Conservation (phyloP, 2,329 filamentous ascomycete species). For the Emmonsiellopsis sp. region DNA sequence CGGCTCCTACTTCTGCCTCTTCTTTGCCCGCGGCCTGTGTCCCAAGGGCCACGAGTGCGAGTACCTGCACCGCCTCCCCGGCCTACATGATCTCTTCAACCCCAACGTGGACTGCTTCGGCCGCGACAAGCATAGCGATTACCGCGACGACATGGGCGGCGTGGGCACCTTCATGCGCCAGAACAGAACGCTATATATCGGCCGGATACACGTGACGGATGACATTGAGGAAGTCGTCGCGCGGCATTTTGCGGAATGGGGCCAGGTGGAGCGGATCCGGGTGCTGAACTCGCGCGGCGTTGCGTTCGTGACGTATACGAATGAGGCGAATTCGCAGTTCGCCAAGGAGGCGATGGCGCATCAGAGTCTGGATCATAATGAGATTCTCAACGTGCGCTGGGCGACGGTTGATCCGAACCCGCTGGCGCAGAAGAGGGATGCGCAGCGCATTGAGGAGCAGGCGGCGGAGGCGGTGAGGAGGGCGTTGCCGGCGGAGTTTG, state of each 20-base stretch:
- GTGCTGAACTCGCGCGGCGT: constrained; percentile 85
- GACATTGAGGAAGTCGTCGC: constrained; percentile 96
- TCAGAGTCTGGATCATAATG: constrained; percentile 80
- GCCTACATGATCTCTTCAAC: constrained; percentile 80
- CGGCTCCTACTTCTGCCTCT: constrained; percentile 85
- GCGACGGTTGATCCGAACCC: constrained; percentile 95
- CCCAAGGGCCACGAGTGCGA: constrained; percentile 88
- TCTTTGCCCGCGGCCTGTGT: constrained; percentile 73
- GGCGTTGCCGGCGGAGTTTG: constrained; percentile 79
- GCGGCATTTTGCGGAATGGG: constrained; percentile 94
- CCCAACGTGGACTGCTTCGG: constrained; percentile 94
- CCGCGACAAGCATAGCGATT: constrained; percentile 84
- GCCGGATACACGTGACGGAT: constrained; percentile 87
- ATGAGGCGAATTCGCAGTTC: constrained; percentile 82
- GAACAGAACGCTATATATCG: constrained; percentile 88
- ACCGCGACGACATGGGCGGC: constrained; percentile 95
- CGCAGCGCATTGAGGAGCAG: constrained; percentile 81
- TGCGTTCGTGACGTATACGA: constrained; percentile 88
- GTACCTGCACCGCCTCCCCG: constrained; percentile 82
- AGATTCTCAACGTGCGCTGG: constrained; percentile 94
- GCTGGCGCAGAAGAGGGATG: constrained; percentile 86
- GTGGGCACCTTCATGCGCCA: constrained; percentile 89
- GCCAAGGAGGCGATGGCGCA: constrained; percentile 95
- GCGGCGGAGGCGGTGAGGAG: constrained; percentile 86
- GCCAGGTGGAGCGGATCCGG: constrained; percentile 75